phyloP scores from a whole-genome alignment of 371 early-diverging fungal species.

The Mucor piriformis region DNA sequence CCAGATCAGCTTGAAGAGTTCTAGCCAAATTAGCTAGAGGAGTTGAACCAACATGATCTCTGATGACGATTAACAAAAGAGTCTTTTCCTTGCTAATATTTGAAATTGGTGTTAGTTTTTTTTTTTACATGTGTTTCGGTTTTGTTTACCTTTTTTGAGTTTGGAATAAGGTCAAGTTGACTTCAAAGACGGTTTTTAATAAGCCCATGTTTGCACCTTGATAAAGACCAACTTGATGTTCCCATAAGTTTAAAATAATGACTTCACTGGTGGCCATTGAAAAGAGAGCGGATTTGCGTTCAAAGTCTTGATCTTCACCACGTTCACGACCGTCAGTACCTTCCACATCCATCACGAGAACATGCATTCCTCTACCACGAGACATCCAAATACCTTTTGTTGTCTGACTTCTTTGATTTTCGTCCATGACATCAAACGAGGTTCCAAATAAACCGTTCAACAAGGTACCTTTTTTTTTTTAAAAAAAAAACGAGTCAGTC shows the following conservation, averaged over 20 bases:
- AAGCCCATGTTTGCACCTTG: slow-evolving; percentile 99
- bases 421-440: slow-evolving; percentile 92
- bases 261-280: slow-evolving; percentile 96
- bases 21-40: slow-evolving; percentile 81
- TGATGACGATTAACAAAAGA: slow-evolving; percentile 91
- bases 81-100: slow-evolving; percentile 76
- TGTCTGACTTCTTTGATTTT: slow-evolving; percentile 83
- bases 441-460: slow-evolving; percentile 95
- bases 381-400: slow-evolving; percentile 98
- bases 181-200: slow-evolving; percentile 97
- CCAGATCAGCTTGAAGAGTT: slow-evolving; percentile 83
- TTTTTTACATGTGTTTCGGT: neutral
- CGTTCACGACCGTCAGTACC: slow-evolving; percentile 98
- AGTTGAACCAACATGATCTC: slow-evolving; percentile 92
- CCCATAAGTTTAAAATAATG: slow-evolving; percentile 97
- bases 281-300: slow-evolving; percentile 96
- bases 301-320: slow-evolving; percentile 99
- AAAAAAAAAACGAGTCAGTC: neutral
- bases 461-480: slow-evolving; percentile 81
- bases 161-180: slow-evolving; percentile 95
- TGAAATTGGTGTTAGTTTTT: neutral
- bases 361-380: slow-evolving; percentile 80
- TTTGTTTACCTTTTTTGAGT: slow-evolving; percentile 57
- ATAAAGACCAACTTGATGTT: slow-evolving; percentile 96
- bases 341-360: slow-evolving; percentile 97